Evolutionary conservation across 108 stramenopile genomes (phyloP).

Genomic region (Nitzschia inconspicua): DNA sequence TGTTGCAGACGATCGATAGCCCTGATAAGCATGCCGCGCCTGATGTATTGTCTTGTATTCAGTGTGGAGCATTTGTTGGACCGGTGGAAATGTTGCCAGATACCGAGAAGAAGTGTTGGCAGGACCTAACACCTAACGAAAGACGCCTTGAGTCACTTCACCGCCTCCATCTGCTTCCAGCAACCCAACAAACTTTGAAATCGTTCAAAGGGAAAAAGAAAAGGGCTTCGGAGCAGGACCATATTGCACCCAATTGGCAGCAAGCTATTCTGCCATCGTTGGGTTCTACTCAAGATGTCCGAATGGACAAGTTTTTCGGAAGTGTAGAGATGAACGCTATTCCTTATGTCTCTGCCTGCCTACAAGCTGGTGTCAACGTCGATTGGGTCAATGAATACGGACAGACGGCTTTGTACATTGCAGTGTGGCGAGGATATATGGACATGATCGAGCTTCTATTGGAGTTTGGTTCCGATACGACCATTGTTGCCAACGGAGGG

Average conservation of each 20-base stretch:
- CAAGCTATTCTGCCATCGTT: conserved; percentile 47
- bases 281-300: conserved; percentile 58
- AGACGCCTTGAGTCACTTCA: conserved; percentile 36
- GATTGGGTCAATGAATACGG: conserved; percentile 67
- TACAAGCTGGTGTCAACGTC: conserved; percentile 67
- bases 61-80: conserved; percentile 17
- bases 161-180: conserved; percentile 45
- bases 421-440: conserved; percentile 57
- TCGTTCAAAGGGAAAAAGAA: conserved; percentile 27
- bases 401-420: conserved; percentile 73
- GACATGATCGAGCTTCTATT: conserved; percentile 41
- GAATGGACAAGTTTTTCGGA: conserved; percentile 67
- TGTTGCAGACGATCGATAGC: conserved; percentile 39
- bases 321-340: conserved; percentile 45
- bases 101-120: neutral
- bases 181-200: conserved; percentile 43
- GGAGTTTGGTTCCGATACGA: conserved; percentile 55
- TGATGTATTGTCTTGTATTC: conserved; percentile 45
- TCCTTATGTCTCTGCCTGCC: conserved; percentile 48
- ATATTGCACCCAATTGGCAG: conserved; percentile 46
- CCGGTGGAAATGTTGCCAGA: conserved; percentile 2
- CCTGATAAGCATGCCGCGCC: conserved; percentile 22
- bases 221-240: conserved; percentile 34
- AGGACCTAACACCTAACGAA: conserved; percentile 7
- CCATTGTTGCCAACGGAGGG: conserved; percentile 53